phyloP scores from a whole-genome alignment of 306 rosid genomes.

The Gleditsia sinensis region DNA sequence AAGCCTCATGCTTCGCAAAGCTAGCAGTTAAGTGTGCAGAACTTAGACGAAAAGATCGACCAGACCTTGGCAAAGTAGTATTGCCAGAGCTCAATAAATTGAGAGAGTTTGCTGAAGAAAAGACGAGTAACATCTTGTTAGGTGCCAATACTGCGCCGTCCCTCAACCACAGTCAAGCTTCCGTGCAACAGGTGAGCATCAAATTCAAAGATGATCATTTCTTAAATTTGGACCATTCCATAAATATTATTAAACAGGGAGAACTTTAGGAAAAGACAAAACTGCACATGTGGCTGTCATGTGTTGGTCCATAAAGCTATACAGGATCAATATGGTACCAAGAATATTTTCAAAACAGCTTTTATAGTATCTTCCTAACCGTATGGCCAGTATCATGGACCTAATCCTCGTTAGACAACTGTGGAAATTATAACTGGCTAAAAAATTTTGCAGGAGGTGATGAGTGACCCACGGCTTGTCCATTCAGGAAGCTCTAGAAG shows the following conservation, averaged over 20 bases:
- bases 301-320: no score
- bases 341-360: no score
- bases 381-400: no score
- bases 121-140: slow-evolving; percentile 24
- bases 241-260: no score
- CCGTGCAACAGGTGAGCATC: slow-evolving; percentile 54
- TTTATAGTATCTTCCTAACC: no score
- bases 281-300: no score
- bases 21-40: slow-evolving; percentile 71
- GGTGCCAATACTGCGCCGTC: slow-evolving; percentile 26
- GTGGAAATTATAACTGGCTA: neutral
- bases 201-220: no score
- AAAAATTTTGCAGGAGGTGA: slow-evolving; percentile 52
- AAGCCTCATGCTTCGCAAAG: slow-evolving; percentile 58
- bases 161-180: slow-evolving; percentile 32
- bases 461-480: slow-evolving; percentile 47
- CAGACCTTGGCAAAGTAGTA: slow-evolving; percentile 61
- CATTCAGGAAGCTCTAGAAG: slow-evolving; percentile 47
- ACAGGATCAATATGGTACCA: no score
- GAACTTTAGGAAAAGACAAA: no score
- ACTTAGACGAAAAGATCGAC: slow-evolving; percentile 90
- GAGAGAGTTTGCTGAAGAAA: slow-evolving; percentile 64
- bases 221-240: neutral
- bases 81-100: slow-evolving; percentile 63
- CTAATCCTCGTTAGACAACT: no score